Percentiles rank a stretch among this genome's conserved stretches.
phyloP scores from a whole-genome alignment of 345 rosid species.

The Eucalyptus pumila region DNA sequence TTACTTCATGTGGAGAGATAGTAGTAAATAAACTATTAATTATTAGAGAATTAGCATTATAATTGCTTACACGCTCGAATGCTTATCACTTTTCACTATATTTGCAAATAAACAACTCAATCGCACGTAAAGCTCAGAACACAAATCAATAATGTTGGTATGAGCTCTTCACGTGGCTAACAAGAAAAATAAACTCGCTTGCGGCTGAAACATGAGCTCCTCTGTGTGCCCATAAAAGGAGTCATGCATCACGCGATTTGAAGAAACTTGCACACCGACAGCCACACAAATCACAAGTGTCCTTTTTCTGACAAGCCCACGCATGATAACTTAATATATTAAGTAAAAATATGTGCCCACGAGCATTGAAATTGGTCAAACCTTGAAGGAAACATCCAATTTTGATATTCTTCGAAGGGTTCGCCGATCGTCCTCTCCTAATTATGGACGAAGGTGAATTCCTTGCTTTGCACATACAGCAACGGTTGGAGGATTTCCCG shows the following conservation, averaged over 20 bases:
- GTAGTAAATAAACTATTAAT: too few relatives aligned
- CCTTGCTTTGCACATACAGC: background rate
- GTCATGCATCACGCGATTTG: background rate
- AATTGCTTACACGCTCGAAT: too few relatives aligned
- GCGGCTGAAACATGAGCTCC: background rate
- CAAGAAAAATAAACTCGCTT: background rate
- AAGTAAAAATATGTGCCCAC: background rate
- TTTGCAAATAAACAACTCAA: too few relatives aligned
- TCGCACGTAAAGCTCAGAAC: too few relatives aligned
- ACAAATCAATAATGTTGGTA: too few relatives aligned
- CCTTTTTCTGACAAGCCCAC: background rate
- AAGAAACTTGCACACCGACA: background rate
- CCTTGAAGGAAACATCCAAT: background rate
- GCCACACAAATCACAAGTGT: background rate
- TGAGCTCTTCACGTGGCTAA: too few relatives aligned
- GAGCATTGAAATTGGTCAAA: background rate
- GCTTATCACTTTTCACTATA: too few relatives aligned
- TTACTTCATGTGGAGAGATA: rapidly evolving
- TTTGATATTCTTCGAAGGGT: background rate
- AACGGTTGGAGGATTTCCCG: background rate
- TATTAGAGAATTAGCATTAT: too few relatives aligned
- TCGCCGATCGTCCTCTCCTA: background rate
- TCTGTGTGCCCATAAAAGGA: background rate
- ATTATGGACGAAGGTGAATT: background rate
- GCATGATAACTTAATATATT: background rate